Percentiles rank a stretch among this genome's conserved stretches.
Evolutionary conservation across 176 grass and related monocot genomes (phyloP).

Genomic region (Phoenix dactylifera): DNA sequence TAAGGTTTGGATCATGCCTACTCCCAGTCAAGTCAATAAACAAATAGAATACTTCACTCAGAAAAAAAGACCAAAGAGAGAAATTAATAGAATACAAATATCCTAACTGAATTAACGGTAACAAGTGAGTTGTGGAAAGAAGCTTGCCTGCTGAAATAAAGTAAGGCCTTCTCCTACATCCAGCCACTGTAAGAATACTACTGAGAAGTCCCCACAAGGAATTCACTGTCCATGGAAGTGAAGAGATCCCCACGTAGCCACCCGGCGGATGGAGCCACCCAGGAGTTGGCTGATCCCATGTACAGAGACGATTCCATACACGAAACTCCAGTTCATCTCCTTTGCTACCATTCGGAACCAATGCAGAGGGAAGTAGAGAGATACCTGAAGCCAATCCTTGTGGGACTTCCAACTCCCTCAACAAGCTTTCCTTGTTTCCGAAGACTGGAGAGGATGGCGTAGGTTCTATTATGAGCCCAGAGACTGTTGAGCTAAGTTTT

Average conservation of each 20-base stretch:
- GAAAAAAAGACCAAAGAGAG: not conserved
- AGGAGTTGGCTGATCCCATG: conserved; percentile 78
- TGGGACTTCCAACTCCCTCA: too few species aligned
- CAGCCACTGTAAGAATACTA: conserved; percentile 46
- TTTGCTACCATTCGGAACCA: conserved; percentile 43
- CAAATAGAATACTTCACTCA: too few species aligned
- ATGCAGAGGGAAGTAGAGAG: conserved; percentile 3
- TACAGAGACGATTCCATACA: conserved; percentile 48
- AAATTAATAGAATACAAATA: not conserved
- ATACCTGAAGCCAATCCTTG: too few species aligned
- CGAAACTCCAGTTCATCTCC: conserved; percentile 81
- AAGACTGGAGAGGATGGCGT: too few species aligned
- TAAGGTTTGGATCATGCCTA: too few species aligned
- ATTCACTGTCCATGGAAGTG: conserved; percentile 70
- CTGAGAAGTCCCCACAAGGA: conserved; percentile 81
- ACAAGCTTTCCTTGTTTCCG: too few species aligned
- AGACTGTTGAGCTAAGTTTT: too few species aligned
- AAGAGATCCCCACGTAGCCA: conserved; percentile 51
- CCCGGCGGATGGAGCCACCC: conserved; percentile 44
- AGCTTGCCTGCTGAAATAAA: conserved; percentile 48
- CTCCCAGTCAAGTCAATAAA: too few species aligned
- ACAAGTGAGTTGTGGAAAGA: too few species aligned
- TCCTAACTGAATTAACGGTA: not conserved
- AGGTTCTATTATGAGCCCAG: too few species aligned
- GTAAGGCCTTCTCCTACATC: conserved; percentile 67